phyloP scores from a whole-genome alignment of 2,329 filamentous ascomycete species.

The Knufia fluminis region DNA sequence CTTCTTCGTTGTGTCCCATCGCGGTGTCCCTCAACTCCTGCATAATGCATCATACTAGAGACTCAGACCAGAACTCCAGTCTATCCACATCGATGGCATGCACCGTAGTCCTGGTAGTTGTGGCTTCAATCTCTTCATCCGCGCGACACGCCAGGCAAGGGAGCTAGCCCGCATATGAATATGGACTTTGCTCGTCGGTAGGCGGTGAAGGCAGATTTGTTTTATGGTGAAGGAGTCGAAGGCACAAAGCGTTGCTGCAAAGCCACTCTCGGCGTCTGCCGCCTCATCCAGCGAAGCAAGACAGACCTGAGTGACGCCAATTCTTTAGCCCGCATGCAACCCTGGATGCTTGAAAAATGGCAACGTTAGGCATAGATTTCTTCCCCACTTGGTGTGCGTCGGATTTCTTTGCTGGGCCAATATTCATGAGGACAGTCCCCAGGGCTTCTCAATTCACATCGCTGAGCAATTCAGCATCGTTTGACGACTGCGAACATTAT shows the following conservation, averaged over 20 bases:
- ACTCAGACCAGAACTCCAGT: background rate
- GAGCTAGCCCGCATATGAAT: background rate
- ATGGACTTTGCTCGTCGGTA: background rate
- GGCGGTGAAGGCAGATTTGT: conserved; percentile 4
- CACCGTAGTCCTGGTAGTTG: background rate
- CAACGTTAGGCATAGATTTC: background rate
- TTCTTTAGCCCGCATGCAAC: background rate
- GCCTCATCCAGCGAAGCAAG: background rate
- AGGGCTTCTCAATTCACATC: background rate
- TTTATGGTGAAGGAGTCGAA: background rate
- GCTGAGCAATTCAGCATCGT: background rate
- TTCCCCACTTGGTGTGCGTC: background rate
- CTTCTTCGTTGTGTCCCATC: background rate
- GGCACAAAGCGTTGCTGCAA: background rate
- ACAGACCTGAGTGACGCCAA: background rate
- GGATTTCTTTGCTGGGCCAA: background rate
- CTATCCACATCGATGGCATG: background rate
- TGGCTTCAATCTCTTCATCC: background rate
- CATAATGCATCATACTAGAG: background rate
- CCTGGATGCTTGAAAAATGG: background rate
- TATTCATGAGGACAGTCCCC: background rate
- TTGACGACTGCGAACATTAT: background rate
- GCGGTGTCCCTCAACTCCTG: no score
- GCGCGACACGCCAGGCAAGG: conserved; percentile 5
- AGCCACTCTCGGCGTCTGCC: background rate